Conservation (phyloP, 352 stramenopile genomes). For the Nothophytophthora sp. region DNA sequence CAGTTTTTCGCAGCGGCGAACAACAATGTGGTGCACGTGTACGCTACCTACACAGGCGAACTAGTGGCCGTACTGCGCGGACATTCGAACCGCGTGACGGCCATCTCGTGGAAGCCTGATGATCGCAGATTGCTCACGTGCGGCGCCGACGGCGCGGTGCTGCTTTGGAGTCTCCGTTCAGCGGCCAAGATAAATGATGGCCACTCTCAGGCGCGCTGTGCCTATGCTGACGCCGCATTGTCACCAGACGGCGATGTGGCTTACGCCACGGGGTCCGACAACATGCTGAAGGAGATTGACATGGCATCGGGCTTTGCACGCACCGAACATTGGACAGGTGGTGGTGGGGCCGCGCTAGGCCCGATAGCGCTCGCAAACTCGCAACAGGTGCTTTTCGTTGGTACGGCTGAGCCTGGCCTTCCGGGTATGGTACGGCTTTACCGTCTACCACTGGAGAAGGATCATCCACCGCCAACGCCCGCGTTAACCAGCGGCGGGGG, state of each 20-base stretch:
- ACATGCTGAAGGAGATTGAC: conserved; percentile 90
- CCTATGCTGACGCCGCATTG: conserved; percentile 65
- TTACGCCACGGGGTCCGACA: conserved; percentile 91
- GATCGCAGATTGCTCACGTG: conserved; percentile 78
- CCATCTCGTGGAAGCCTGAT: conserved; percentile 78
- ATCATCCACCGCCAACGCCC: conserved; percentile 21
- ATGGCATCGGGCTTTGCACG: conserved; percentile 57
- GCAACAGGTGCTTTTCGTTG: conserved; percentile 90
- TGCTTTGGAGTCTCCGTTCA: conserved; percentile 77
- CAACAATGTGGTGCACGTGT: conserved; percentile 89
- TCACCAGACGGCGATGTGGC: conserved; percentile 69
- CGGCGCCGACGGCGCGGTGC: conserved; percentile 73
- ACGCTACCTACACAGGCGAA: conserved; percentile 81
- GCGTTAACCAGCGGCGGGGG: conserved; percentile 8
- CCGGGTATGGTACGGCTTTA: conserved; percentile 79
- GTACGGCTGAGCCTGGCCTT: conserved; percentile 68
- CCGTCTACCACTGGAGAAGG: conserved; percentile 66
- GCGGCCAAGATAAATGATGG: conserved; percentile 79
- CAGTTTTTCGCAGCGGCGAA: conserved; percentile 91
- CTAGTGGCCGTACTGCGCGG: conserved; percentile 69
- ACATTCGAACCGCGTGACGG: conserved; percentile 83
- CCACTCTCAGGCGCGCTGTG: conserved; percentile 74
- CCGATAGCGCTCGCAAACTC: conserved; percentile 85
- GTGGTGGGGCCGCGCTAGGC: conserved; percentile 42
- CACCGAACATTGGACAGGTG: conserved; percentile 59